Evolutionary conservation across 768 basidiomycete genomes (phyloP), one percentile per base, ranked within the genome.

Genomic region (Pisolithus microcarpus): DNA sequence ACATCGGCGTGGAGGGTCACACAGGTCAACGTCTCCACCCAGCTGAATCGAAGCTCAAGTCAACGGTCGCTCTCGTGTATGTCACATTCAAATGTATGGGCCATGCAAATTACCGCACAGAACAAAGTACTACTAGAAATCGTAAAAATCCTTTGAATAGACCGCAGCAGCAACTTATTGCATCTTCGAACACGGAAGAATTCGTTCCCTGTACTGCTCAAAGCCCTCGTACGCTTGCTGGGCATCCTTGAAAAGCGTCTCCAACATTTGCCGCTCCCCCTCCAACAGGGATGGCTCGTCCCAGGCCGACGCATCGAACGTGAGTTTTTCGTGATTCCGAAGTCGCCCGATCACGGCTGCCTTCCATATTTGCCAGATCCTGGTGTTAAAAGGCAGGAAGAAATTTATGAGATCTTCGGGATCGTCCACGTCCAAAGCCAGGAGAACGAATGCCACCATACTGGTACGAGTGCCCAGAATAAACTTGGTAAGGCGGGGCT

Each of bases 201-300:
- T 26, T 2, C 18, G 21, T 28, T 23, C 13, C 8, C 5, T 28
- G 45, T 46, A 15, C 23, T 18, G 45, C 11, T 46, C 31, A 31
- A 42, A 50, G n/a, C 50, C 50, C 18, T 38, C 38, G 30, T 36
- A 51, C 2, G 50, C 50, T 9, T 26, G 1, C 18, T 26, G 16
- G 9, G 50, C 37, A 26, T 51, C 50, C 9, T 7, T 9, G 13
- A 34, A 51, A n/a, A 51, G 43, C 42, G 50, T 51, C 16, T 51
- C 23, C 36, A 51, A 38, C 43, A 51, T 24, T 34, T 38, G 7
- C 44, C 11, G n/a, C 9, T 51, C 50, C 23, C 38, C 11, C 8
- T 11, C 19, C 5, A 30, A 38, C 11, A 46, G 46, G 8, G 19
- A 19, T 16, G 15, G 8, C 10, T n/a, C 26, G 5, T 44, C 42